A percentile compares a stretch with the other conserved stretches of the same genome.
These are phyloP conservation scores for Arthrobotrys musiformis DNA, from an alignment of 2,329 filamentous ascomycete species.

Conservation along the genomic window DNA sequence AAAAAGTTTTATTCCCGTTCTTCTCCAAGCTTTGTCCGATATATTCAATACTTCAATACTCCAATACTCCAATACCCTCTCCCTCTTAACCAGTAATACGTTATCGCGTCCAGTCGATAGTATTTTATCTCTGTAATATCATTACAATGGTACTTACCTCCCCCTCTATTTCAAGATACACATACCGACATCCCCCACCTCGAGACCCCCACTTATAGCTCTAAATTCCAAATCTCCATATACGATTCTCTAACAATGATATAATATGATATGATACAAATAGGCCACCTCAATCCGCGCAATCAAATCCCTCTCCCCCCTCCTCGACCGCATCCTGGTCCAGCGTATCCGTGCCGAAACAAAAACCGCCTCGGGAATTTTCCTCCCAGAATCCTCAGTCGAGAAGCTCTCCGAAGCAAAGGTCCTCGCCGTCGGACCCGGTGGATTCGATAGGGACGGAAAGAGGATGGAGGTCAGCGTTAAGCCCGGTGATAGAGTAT, in stretches of 20 bases:
- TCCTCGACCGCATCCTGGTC: conserved; percentile 97
- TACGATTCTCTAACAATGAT: conserved; percentile 42
- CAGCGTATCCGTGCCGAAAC: conserved; percentile 97
- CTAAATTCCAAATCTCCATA: conserved; percentile 31
- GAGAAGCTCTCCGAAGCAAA: conserved; percentile 99
- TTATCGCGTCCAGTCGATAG: no score
- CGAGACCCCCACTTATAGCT: not conserved
- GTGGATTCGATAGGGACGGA: conserved; percentile 85
- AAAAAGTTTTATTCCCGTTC: conserved; percentile 41
- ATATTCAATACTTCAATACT: no score
- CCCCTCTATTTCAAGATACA: no score
- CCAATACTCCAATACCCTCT: no score
- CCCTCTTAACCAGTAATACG: no score
- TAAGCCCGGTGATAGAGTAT: conserved; percentile 83
- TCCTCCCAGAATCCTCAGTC: conserved; percentile 94
- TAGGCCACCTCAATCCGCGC: conserved; percentile 84
- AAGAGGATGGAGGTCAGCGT: conserved; percentile 89
- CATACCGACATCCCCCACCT: not conserved
- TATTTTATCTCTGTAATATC: no score
- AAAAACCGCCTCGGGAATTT: conserved; percentile 96
- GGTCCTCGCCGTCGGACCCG: conserved; percentile 93
- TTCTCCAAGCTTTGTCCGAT: not conserved
- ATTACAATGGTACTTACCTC: no score
- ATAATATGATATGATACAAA: not conserved
- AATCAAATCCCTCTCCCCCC: conserved; percentile 92